Base-by-base conservation (phyloP, 2,329 filamentous ascomycete species). In the Elsinoe batatas region DNA sequence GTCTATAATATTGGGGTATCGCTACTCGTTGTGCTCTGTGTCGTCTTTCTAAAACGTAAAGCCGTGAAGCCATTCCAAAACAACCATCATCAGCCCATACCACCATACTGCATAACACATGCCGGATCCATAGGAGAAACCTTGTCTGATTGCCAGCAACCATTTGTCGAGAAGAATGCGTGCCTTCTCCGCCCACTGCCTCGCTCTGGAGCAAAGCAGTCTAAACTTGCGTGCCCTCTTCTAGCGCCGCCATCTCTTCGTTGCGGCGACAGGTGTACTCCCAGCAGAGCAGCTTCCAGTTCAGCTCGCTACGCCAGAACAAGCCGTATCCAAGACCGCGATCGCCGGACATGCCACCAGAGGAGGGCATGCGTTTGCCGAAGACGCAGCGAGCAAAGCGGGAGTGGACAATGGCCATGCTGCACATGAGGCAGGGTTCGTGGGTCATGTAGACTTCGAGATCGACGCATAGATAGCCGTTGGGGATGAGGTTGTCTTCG, bases 401-500 rank as follows among this genome's bases (percentile, higher is more conserved):
- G 7, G 91, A 96, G 68, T 97, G 91, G 18, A 97, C 77, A 63
- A 97, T 86, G 1, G 88, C 93, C 93, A 97, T 97, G 35, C 87
- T 89, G 72, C 93, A 98, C 81, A 95, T 94, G 58, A 95, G 81
- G 68, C 93, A 98, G 4, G 93, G 93, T 72, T 98, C 93, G 66
- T 97, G 91, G 1, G 91, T 95, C 58, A 94, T 77, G 72, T 96
- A 97, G 56, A 98, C 80, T 70, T 97, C 91, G 30, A 98, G 79
- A 55, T 89, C 88, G 62, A 95, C 89, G 72, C 91, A 97, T 17
- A 98, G 82, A 68, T 98, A 98, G 54, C 91, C 91, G 62, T 89
- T 87, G 32, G 81, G 79, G 61, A 77, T 80, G 38, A 79, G 80
- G 64, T 84, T 85, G 63, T 84, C 82, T 63, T 80, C 73, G 49